These are phyloP conservation scores for Sutorius eximius DNA, from an alignment of 1,284 basidiomycete species.

Conservation along the genomic window DNA sequence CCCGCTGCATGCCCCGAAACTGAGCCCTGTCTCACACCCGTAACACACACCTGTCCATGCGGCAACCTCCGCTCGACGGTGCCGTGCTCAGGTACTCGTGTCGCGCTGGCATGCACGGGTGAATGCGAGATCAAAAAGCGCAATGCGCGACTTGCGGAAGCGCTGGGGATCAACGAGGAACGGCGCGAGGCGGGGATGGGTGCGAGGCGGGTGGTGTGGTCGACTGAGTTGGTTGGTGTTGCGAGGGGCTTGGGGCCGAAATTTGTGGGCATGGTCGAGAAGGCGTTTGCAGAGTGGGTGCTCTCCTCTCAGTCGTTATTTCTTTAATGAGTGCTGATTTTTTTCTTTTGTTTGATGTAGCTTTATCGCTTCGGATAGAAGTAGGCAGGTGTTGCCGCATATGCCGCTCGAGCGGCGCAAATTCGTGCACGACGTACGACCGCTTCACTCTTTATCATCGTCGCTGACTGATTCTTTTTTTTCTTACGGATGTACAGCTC, in stretches of 20 bases:
- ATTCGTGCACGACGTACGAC: slow-evolving; percentile 72
- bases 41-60: slow-evolving; percentile 76
- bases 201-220: slow-evolving; percentile 49
- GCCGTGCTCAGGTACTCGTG: slow-evolving; percentile 55
- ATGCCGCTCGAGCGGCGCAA: slow-evolving; percentile 78
- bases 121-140: slow-evolving; percentile 83
- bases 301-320: background rate
- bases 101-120: slow-evolving; percentile 70
- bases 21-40: slow-evolving; percentile 66
- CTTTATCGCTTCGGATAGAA: slow-evolving; percentile 69
- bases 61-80: slow-evolving; percentile 74
- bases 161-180: slow-evolving; percentile 73
- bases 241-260: slow-evolving; percentile 46
- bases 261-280: slow-evolving; percentile 75
- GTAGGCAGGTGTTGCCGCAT: slow-evolving; percentile 73
- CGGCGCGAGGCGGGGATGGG: slow-evolving; percentile 32
- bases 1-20: slow-evolving; percentile 80
- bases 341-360: slow-evolving; percentile 34
- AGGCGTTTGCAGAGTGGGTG: slow-evolving; percentile 73
- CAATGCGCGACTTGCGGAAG: slow-evolving; percentile 84
- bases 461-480: no score
- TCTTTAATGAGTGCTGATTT: background rate
- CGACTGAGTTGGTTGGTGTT: slow-evolving; percentile 60
- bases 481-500: slow-evolving; percentile 42
- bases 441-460: background rate